phyloP scores from a whole-genome alignment of 768 basidiomycete species.

The Cystobasidiopsis lactophilus region DNA sequence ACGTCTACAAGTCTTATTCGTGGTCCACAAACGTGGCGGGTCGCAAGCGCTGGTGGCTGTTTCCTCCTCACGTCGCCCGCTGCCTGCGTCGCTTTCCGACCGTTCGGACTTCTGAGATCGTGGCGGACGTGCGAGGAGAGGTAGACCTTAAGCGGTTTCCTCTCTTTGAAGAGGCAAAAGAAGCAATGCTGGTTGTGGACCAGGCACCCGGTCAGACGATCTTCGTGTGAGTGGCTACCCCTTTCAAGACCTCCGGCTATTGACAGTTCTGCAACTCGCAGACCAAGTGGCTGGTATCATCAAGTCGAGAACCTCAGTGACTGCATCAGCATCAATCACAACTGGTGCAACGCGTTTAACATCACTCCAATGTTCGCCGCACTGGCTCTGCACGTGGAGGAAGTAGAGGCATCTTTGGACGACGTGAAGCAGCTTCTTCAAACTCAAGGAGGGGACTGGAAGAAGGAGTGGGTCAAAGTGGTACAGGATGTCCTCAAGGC shows the following conservation, averaged over 20 bases:
- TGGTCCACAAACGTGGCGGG: not conserved
- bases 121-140: not conserved
- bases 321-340: not conserved
- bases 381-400: not conserved
- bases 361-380: not conserved
- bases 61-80: not conserved
- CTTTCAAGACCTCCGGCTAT: not conserved
- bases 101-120: not conserved
- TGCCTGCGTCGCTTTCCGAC: not conserved
- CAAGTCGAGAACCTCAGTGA: not conserved
- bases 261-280: not conserved
- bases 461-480: not conserved
- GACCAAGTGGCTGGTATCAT: constrained; percentile 1
- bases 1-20: not conserved
- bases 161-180: not conserved
- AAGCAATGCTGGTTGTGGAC: not conserved
- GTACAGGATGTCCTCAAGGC: not conserved
- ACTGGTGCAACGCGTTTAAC: not conserved
- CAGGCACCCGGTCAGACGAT: not conserved
- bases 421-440: not conserved
- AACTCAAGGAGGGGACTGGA: not conserved
- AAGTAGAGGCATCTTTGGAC: not conserved
- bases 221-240: not conserved
- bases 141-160: not conserved
- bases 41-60: not conserved